phyloP scores from a whole-genome alignment of 768 basidiomycete species.

The Boletellus ananas region DNA sequence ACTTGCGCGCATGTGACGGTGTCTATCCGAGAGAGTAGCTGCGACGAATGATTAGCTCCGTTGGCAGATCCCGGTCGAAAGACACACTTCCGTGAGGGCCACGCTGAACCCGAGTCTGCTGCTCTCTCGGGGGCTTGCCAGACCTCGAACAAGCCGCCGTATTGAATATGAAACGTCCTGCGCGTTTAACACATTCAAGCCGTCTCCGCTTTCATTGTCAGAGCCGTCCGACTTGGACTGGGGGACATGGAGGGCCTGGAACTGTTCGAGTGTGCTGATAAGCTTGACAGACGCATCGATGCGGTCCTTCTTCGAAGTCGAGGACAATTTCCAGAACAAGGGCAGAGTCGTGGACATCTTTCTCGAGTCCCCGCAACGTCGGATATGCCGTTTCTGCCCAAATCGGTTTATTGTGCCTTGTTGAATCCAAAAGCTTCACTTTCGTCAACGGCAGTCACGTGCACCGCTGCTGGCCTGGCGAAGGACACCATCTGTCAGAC shows the following conservation, averaged over 20 bases:
- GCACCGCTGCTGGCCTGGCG: too few relatives aligned
- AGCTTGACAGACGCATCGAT: constrained; percentile 85
- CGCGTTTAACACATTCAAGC: constrained; percentile 67
- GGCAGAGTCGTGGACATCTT: constrained; percentile 83
- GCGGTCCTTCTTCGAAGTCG: constrained; percentile 72
- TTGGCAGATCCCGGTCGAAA: neutral
- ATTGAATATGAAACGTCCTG: constrained; percentile 94
- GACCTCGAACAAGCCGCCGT: constrained; percentile 77
- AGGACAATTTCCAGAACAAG: constrained; percentile 92
- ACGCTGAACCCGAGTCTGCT: constrained; percentile 95
- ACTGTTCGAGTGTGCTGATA: constrained; percentile 74
- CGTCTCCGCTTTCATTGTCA: constrained; percentile 47
- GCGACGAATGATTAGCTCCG: constrained; percentile 1
- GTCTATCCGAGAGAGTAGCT: constrained; percentile 77
- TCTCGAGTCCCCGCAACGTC: neutral
- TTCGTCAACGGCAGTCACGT: too few relatives aligned
- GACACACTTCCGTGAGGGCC: constrained; percentile 84
- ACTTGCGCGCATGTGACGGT: constrained; percentile 79
- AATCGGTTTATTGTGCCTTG: constrained; percentile 26
- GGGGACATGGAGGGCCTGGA: constrained; percentile 65
- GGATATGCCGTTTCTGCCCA: neutral
- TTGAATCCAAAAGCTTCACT: constrained; percentile 8
- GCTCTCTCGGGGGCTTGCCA: constrained; percentile 90
- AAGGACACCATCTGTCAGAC: too few relatives aligned
- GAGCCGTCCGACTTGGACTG: constrained; percentile 38